These are phyloP conservation scores for Malbranchea zuffiana DNA, from an alignment of 2,329 filamentous ascomycete genomes.

Conservation along the genomic window DNA sequence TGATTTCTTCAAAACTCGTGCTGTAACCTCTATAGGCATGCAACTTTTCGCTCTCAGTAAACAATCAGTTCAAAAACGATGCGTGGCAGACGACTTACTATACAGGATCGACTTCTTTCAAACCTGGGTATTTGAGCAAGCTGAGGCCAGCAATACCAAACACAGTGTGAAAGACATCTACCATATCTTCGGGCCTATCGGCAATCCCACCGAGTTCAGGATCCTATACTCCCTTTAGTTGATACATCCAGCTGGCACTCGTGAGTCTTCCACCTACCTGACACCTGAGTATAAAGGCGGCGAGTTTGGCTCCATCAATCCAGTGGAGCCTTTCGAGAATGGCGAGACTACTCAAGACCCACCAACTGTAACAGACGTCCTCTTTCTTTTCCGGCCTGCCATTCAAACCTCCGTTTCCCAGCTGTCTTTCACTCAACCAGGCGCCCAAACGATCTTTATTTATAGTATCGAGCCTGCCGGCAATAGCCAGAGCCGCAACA, in stretches of 20 bases:
- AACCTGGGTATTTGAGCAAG: conserved; percentile 63
- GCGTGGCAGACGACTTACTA: conserved; percentile 49
- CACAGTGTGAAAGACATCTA: conserved; percentile 91
- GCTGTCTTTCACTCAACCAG: conserved; percentile 89
- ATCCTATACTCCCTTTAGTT: conserved; percentile 46
- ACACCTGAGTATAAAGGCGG: conserved; percentile 71
- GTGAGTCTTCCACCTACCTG: conserved; percentile 57
- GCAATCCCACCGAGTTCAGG: conserved; percentile 71
- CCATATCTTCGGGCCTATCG: conserved; percentile 85
- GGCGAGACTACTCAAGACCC: conserved; percentile 83
- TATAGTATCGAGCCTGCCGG: conserved; percentile 67
- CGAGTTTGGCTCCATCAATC: conserved; percentile 76
- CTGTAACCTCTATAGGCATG: conserved; percentile 58
- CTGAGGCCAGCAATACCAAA: conserved; percentile 86
- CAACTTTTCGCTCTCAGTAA: conserved; percentile 37
- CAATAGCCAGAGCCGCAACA: conserved; percentile 75
- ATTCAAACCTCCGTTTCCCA: conserved; percentile 79
- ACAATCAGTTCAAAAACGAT: conserved; percentile 7
- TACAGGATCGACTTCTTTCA: conserved; percentile 73
- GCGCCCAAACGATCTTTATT: conserved; percentile 70
- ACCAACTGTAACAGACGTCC: conserved; percentile 99
- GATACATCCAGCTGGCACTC: no score
- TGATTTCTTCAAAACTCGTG: conserved; percentile 44
- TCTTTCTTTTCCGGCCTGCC: conserved; percentile 90
- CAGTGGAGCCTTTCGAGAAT: conserved; percentile 84